Evolutionary conservation across 2,329 filamentous ascomycete genomes (phyloP), one percentile per base, ranked within the genome.

Genomic region (Rhynchosporium agropyri): DNA sequence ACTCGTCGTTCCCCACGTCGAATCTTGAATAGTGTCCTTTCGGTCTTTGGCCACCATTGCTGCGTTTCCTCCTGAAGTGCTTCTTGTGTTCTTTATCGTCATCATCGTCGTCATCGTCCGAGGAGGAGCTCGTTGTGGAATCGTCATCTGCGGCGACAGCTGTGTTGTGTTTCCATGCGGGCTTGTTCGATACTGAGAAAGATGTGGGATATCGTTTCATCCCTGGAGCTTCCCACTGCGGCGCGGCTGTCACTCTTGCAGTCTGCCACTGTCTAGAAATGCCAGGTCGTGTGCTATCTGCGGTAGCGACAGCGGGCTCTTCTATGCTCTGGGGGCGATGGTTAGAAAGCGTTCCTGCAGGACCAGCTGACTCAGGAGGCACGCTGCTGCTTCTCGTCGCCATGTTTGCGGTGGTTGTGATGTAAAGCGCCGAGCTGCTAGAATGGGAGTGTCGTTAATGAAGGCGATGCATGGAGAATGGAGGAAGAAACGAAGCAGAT

Each of bases 1-100:
- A 89, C 56, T 88, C 78, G 3, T 89, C 81, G 68, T 91, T 89
- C 4, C 80, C 81, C 20, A 91, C 79, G 45, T 78, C 78, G 73
- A 91, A 88, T 2, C 79, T 79, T 0, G 81, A 78, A 67, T 81
- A 87, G 51, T 60, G 58, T 3, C 67, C 66, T 61, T 54, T 60
- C 3, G 56, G 60, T 10, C 46, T 55, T 15, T 46, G 60, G 6
- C 28, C 33, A n/a, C 28, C 15, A 26, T 46, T 58, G n/a, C 61
- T 51, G 42, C 51, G 38, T 40, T 49, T 42, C 46, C 43, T 60
- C 36, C 51, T 33, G 29, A 46, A 55, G 15, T 20, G 45, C 40
- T 54, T 49, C 28, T 61, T 58, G 0, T 48, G 26, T 28, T 48
- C 48, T 12, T 28, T n/a, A 29, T 63, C 57, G 1, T 64, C 62